Percentiles rank a stretch among this genome's conserved stretches.
Evolutionary conservation across 2,329 filamentous ascomycete genomes (phyloP).

Genomic region (Incumbomyces lentus): DNA sequence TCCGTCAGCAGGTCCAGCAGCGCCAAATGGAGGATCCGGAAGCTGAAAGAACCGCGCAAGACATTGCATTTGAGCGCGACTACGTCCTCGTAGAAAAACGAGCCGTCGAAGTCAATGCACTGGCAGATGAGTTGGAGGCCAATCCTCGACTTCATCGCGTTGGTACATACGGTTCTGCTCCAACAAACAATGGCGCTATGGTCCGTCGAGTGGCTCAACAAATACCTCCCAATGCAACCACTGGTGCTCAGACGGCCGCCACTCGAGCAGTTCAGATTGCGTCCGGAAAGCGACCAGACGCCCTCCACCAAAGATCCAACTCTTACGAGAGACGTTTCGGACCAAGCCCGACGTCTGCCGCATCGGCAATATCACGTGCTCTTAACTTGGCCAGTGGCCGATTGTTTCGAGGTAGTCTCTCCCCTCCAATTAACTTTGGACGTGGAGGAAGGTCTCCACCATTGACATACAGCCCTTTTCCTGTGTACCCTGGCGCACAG

Average conservation of each 20-base stretch:
- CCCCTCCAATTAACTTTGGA: conserved; percentile 36
- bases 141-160: conserved; percentile 55
- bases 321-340: conserved; percentile 77
- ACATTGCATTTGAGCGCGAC: conserved; percentile 81
- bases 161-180: conserved; percentile 35
- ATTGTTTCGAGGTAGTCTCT: conserved; percentile 41
- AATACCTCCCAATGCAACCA: conserved; percentile 56
- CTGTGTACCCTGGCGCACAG: conserved; percentile 65
- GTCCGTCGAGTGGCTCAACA: conserved; percentile 70
- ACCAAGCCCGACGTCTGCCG: conserved; percentile 62
- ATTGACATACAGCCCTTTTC: conserved; percentile 57
- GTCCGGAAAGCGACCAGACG: conserved; percentile 53
- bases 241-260: conserved; percentile 58
- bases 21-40: conserved; percentile 31
- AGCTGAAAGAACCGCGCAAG: conserved; percentile 62
- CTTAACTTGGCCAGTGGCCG: conserved; percentile 79
- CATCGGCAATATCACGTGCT: conserved; percentile 87
- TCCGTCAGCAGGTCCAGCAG: conserved; percentile 38
- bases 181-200: conserved; percentile 52
- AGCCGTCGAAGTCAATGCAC: conserved; percentile 90
- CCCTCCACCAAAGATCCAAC: conserved; percentile 57
- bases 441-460: conserved; percentile 38
- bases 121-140: conserved; percentile 87
- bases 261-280: conserved; percentile 67
- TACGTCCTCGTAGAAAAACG: conserved; percentile 95